Evolutionary conservation across 2,329 filamentous ascomycete species (phyloP).

Genomic region (Talaromyces piceae): DNA sequence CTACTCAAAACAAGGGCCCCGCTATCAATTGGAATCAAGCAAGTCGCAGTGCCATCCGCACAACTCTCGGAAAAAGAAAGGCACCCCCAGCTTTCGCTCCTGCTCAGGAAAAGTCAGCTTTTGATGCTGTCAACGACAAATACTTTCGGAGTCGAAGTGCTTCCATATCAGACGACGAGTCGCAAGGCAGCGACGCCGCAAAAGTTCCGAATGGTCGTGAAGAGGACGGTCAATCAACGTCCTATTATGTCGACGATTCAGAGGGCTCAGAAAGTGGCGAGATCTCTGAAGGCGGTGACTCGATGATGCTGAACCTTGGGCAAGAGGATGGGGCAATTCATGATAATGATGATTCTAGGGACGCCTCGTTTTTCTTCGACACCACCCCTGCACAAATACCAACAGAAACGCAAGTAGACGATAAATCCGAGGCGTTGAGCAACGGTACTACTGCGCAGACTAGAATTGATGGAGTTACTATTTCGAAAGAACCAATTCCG

Average conservation of each 20-base stretch:
- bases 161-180: conserved; percentile 17
- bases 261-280: conserved; percentile 21
- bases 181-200: conserved; percentile 5
- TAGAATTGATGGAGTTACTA: neutral
- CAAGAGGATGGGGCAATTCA: conserved; percentile 12
- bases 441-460: neutral
- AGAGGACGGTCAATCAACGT: neutral
- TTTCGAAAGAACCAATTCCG: neutral
- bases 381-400: conserved; percentile 6
- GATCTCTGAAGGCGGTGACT: conserved; percentile 31
- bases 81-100: conserved; percentile 12
- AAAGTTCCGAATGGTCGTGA: neutral
- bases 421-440: neutral
- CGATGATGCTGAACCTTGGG: conserved; percentile 37
- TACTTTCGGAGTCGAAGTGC: conserved; percentile 33
- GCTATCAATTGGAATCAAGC: conserved; percentile 40
- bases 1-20: conserved; percentile 18
- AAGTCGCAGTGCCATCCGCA: conserved; percentile 35
- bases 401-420: neutral
- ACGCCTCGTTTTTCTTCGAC: conserved; percentile 6
- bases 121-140: conserved; percentile 30
- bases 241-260: conserved; percentile 19
- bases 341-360: neutral
- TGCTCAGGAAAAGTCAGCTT: conserved; percentile 15
- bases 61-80: conserved; percentile 29